Evolutionary conservation across 495 filamentous ascomycete genomes (phyloP).

Genomic region (Penicillium nucicola): DNA sequence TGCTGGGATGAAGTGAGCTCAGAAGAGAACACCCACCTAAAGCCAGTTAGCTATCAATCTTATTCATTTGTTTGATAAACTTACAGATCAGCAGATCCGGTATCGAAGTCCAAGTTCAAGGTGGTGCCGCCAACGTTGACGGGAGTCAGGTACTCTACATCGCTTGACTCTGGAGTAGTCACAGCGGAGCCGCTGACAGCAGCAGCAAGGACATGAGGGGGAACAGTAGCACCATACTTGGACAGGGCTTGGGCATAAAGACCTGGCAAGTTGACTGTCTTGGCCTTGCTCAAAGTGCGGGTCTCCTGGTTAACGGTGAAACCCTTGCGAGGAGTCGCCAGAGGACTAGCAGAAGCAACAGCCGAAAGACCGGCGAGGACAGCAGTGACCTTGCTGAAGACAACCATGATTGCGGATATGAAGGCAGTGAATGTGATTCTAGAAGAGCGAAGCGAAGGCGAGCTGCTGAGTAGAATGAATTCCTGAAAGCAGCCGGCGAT

Average conservation of each 20-base stretch:
- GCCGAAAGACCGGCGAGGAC: conserved; percentile 30
- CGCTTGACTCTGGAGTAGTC: conserved; percentile 54
- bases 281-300: conserved; percentile 22
- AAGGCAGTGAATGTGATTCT: conserved; percentile 15
- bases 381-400: conserved; percentile 37
- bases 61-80: conserved; percentile 13
- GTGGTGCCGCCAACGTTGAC: conserved; percentile 62
- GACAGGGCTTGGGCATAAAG: conserved; percentile 36
- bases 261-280: conserved; percentile 37
- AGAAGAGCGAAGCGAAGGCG: conserved; percentile 2
- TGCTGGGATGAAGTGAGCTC: conserved; percentile 44
- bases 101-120: conserved; percentile 70
- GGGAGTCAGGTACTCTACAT: conserved; percentile 64
- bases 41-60: conserved; percentile 3
- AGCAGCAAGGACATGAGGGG: conserved; percentile 40
- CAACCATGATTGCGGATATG: conserved; percentile 35
- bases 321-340: conserved; percentile 21
- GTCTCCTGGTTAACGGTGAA: conserved; percentile 43
- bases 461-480: conserved; percentile 10
- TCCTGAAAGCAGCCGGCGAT: conserved; percentile 9
- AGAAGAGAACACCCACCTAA: conserved; percentile 53
- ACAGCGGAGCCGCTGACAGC: conserved; percentile 45
- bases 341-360: conserved; percentile 33
- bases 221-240: conserved; percentile 46
- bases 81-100: conserved; percentile 73